Conservation (phyloP, 2,329 filamentous ascomycete species). For the Claviceps cyperi region DNA sequence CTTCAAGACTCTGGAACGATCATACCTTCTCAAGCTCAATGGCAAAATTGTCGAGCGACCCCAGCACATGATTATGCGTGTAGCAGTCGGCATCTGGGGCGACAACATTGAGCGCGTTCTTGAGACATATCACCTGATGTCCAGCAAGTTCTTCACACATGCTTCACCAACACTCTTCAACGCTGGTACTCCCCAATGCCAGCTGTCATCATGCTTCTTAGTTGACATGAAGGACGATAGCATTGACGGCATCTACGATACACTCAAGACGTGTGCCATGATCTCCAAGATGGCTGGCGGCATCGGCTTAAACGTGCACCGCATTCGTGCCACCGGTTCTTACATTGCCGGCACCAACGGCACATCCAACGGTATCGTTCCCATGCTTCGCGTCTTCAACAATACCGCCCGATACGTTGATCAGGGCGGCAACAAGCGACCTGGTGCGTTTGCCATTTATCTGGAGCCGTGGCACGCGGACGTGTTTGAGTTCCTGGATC, state of each 20-base stretch:
- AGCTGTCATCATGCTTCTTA: slow-evolving; percentile 95
- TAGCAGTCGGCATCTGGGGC: slow-evolving; percentile 91
- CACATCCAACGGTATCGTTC: slow-evolving; percentile 91
- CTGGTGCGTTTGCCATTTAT: slow-evolving; percentile 96
- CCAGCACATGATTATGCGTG: slow-evolving; percentile 99
- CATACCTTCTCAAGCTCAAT: slow-evolving; percentile 88
- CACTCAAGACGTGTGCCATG: slow-evolving; percentile 97
- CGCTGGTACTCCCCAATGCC: slow-evolving; percentile 84
- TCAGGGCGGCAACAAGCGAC: slow-evolving; percentile 97
- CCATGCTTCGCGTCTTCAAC: slow-evolving; percentile 98
- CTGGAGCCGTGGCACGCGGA: slow-evolving; percentile 98
- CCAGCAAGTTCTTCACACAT: slow-evolving; percentile 95
- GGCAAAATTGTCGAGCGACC: slow-evolving; percentile 94
- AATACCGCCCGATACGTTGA: slow-evolving; percentile 98
- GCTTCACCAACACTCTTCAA: slow-evolving; percentile 97
- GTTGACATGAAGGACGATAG: slow-evolving; percentile 99
- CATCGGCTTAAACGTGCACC: slow-evolving; percentile 91
- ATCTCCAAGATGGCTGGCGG: slow-evolving; percentile 99
- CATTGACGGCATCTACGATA: slow-evolving; percentile 98
- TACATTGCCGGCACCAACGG: slow-evolving; percentile 98
- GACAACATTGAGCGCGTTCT: slow-evolving; percentile 88
- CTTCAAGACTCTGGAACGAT: slow-evolving; percentile 97
- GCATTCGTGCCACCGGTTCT: slow-evolving; percentile 91
- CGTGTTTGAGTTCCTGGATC: slow-evolving; percentile 91
- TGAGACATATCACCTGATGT: slow-evolving; percentile 99